Percentiles rank a stretch among this genome's conserved stretches.
Evolutionary conservation across 73 alveolate genomes (phyloP).

Genomic region (Paramecium sexaurelia): DNA sequence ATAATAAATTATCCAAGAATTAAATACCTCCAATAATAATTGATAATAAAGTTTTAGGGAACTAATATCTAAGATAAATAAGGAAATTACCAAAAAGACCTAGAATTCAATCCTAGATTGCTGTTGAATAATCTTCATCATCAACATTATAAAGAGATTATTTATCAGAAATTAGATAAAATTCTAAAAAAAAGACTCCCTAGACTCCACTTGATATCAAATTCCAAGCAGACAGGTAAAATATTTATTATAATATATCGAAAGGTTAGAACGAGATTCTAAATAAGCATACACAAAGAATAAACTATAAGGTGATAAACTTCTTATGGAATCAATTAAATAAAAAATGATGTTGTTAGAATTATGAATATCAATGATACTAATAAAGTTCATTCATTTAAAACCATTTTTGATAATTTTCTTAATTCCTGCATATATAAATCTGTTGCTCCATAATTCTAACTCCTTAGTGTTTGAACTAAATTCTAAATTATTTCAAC

Average conservation of each 20-base stretch:
- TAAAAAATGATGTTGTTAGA: background rate
- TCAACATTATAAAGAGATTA: background rate
- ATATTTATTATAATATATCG: background rate
- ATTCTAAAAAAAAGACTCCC: background rate
- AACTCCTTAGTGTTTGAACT: background rate
- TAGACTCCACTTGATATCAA: background rate
- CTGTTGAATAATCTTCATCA: background rate
- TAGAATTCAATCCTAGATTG: background rate
- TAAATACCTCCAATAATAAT: background rate
- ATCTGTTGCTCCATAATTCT: background rate
- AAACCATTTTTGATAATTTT: background rate
- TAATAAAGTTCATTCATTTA: background rate
- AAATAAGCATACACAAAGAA: slow-evolving; percentile 6
- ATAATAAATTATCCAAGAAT: background rate
- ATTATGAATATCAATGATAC: background rate
- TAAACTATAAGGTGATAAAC: background rate
- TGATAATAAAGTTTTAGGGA: background rate
- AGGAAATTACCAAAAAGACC: slow-evolving; percentile 20
- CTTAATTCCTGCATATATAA: background rate
- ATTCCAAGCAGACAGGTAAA: background rate
- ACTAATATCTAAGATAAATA: background rate
- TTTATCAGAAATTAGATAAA: background rate
- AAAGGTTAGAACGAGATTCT: slow-evolving; percentile 1
- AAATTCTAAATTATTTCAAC: background rate
- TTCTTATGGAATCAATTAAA: background rate